Percentiles rank a stretch among this genome's conserved stretches.
phyloP scores from a whole-genome alignment of 371 early-diverging fungal species.

The Apophysomyces sp. region DNA sequence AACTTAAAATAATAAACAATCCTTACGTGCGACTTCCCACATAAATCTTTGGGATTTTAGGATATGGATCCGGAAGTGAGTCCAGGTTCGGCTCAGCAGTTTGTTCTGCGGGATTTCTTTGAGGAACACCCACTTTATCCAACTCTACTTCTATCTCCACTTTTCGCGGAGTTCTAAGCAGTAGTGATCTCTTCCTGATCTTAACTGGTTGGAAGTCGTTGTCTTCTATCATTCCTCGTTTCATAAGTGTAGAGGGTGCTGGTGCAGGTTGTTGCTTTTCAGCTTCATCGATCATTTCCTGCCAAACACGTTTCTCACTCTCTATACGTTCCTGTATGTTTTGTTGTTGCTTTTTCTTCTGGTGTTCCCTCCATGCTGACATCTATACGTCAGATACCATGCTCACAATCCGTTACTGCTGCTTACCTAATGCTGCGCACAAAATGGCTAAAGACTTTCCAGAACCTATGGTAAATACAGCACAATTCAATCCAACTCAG shows the following conservation, averaged over 20 bases:
- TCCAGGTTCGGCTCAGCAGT: neutral
- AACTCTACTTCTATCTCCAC: neutral
- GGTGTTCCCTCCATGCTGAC: conserved; percentile 25
- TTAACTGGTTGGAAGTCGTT: conserved; percentile 25
- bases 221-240: conserved; percentile 10
- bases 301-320: neutral
- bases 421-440: conserved; percentile 50
- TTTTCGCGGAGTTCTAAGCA: neutral
- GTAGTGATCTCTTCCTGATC: neutral
- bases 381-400: neutral
- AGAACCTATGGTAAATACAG: conserved; percentile 36
- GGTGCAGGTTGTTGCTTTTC: neutral
- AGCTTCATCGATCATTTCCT: neutral
- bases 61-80: conserved; percentile 12
- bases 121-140: neutral
- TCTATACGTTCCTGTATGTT: neutral
- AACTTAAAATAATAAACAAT: neutral
- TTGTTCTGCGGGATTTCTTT: neutral
- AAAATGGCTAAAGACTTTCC: conserved; percentile 60
- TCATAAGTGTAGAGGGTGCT: neutral
- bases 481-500: neutral
- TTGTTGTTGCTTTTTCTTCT: conserved; percentile 10
- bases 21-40: conserved; percentile 60
- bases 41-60: conserved; percentile 30
- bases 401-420: neutral